phyloP scores from a whole-genome alignment of 306 rosid genomes.

The Ziziphus jujuba region DNA sequence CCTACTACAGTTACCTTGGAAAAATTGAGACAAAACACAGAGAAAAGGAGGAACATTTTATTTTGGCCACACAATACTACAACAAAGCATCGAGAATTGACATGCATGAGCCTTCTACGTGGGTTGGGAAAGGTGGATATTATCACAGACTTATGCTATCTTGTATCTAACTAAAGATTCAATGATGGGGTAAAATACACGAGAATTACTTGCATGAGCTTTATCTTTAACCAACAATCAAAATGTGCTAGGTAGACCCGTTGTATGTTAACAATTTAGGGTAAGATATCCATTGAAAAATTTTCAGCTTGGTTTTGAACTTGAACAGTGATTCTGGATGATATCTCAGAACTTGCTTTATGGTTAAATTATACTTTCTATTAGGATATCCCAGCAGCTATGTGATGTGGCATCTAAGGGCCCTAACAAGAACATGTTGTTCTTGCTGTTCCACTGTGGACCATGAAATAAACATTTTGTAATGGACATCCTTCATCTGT shows the following conservation, averaged over 20 bases:
- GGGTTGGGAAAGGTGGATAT: constrained; percentile 92
- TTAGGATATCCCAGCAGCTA: not conserved
- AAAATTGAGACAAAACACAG: constrained; percentile 95
- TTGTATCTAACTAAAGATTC: not conserved
- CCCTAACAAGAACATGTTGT: not conserved
- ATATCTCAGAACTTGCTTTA: not conserved
- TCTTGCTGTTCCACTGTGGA: not conserved
- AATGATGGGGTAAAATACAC: not conserved
- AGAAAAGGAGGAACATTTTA: constrained; percentile 98
- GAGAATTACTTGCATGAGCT: no score
- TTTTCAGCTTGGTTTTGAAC: not conserved
- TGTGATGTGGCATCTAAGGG: not conserved
- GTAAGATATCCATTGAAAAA: not conserved
- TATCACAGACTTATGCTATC: not conserved
- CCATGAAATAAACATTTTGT: not conserved
- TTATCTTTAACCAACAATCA: no score
- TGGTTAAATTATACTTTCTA: not conserved
- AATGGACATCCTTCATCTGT: not conserved
- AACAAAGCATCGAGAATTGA: constrained; percentile 95
- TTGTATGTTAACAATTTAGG: not conserved
- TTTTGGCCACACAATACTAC: constrained; percentile 94
- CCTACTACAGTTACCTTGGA: constrained; percentile 93
- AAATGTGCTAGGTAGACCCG: no score
- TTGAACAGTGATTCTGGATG: not conserved
- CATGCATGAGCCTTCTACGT: constrained; percentile 96